These are phyloP conservation scores for Schizonepeta tenuifolia DNA, from an alignment of 257 asterid genomes.

Conservation along the genomic window DNA sequence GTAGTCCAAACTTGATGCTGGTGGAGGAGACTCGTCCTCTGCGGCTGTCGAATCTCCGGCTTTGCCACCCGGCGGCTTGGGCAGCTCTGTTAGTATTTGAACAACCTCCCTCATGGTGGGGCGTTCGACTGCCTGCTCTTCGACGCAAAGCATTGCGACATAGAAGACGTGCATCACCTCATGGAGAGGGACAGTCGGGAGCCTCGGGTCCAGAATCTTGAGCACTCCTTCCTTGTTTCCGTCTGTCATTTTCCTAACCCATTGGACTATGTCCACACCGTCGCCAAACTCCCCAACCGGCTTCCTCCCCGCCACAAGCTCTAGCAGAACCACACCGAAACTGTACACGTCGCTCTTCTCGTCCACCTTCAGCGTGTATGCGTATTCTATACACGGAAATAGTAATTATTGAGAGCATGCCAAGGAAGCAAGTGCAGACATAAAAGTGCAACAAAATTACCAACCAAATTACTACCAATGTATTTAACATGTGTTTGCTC, in stretches of 20 bases:
- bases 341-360: slow-evolving; percentile 99
- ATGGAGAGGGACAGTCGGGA: slow-evolving; percentile 74
- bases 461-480: neutral
- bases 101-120: slow-evolving; percentile 99
- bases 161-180: slow-evolving; percentile 94
- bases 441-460: slow-evolving; percentile 9
- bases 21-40: slow-evolving; percentile 40
- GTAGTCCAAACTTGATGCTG: slow-evolving; percentile 53
- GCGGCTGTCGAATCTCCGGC: slow-evolving; percentile 46
- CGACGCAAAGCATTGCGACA: slow-evolving; percentile 95
- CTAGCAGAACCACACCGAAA: slow-evolving; percentile 89
- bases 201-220: slow-evolving; percentile 81
- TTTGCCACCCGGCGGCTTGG: slow-evolving; percentile 52
- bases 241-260: slow-evolving; percentile 87
- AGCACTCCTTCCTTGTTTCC: slow-evolving; percentile 84
- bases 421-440: neutral
- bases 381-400: slow-evolving; percentile 50
- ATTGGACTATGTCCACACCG: slow-evolving; percentile 96
- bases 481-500: neutral
- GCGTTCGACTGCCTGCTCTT: slow-evolving; percentile 91
- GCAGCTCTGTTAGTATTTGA: slow-evolving; percentile 89
- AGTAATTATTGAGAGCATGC: neutral
- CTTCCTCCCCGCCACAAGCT: slow-evolving; percentile 78
- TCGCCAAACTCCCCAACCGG: slow-evolving; percentile 98
- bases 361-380: slow-evolving; percentile 94